These are phyloP conservation scores for Onygenales sp. DNA, from an alignment of 2,329 filamentous ascomycete species.

Conservation along the genomic window DNA sequence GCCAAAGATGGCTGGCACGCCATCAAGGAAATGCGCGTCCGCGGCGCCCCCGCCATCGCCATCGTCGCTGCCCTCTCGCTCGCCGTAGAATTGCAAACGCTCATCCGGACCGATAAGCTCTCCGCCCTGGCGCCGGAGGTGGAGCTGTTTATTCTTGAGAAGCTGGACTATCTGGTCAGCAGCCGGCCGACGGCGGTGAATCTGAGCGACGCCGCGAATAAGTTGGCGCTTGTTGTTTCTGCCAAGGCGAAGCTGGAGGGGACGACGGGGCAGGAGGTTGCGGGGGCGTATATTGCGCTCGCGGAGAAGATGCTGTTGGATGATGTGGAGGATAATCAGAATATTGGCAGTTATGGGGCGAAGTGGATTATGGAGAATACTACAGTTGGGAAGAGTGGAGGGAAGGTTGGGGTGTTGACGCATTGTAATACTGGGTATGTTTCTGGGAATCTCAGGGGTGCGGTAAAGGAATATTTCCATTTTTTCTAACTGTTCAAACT, in stretches of 20 bases:
- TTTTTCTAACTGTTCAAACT: neutral
- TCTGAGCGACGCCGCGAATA: slow-evolving; percentile 76
- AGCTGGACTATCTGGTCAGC: slow-evolving; percentile 75
- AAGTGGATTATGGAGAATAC: slow-evolving; percentile 64
- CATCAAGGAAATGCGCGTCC: slow-evolving; percentile 55
- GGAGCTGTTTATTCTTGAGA: slow-evolving; percentile 57
- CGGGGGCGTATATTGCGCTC: slow-evolving; percentile 62
- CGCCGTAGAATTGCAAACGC: slow-evolving; percentile 66
- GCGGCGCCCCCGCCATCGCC: slow-evolving; percentile 85
- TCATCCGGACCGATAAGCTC: slow-evolving; percentile 26
- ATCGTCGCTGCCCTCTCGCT: slow-evolving; percentile 90
- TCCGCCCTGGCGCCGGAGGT: slow-evolving; percentile 52
- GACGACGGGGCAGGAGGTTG: slow-evolving; percentile 40
- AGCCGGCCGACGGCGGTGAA: slow-evolving; percentile 94
- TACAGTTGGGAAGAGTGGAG: slow-evolving; percentile 37
- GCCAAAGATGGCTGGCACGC: slow-evolving; percentile 55
- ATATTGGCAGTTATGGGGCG: slow-evolving; percentile 74
- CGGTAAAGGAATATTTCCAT: neutral
- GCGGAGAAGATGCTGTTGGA: slow-evolving; percentile 81
- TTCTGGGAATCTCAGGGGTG: neutral
- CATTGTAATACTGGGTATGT: slow-evolving; percentile 90
- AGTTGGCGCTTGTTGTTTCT: slow-evolving; percentile 59
- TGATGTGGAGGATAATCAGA: slow-evolving; percentile 78
- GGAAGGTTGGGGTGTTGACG: slow-evolving; percentile 70
- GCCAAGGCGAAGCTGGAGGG: slow-evolving; percentile 29